Base-by-base conservation (phyloP, 2,329 filamentous ascomycete species). In the Aspergillus chevalieri region DNA sequence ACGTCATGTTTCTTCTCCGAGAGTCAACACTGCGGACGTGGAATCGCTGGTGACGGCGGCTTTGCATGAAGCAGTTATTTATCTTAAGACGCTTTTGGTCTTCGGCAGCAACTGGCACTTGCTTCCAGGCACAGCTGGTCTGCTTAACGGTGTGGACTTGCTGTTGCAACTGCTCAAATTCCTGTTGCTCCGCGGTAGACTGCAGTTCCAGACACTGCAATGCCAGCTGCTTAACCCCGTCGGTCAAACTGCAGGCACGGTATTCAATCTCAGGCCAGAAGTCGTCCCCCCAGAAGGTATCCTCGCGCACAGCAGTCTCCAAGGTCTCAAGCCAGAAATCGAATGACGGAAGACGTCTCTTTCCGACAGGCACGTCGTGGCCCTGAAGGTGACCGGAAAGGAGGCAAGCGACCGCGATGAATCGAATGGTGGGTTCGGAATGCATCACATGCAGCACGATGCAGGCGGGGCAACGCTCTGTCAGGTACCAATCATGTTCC, bases 401-500 rank as follows among this genome's bases (percentile, higher is more conserved):
- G 41, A 68, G 65, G 50, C 68, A 70, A 22, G 70, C 70, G 28
- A 72, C 69, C 5, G 69, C 65, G 6, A 73, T 64, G 38, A 74
- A 66, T 4, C 71, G 68, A 49, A 74, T 72, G 1, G 69, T 72
- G 9, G 71, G 71, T 48, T 74, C 71, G n/a, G 70, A 73, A 48
- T 72, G 61, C 14, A 74, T 57, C 41, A 72, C 69, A 48, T 74
- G 66, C 48, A 67, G 59, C 7, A 72, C 69, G 39, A 73, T 66
- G 52, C 71, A 74, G 43, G 68, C 68, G 28, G 80, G 79, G 62
- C 80, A 83, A 22, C 79, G 78, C 22, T 72, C 65, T 2, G 78
- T 80, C 50, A 74, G 67, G 57, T 78, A 80, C 78, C 79, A 83
- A 53, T 81, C 76, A 51, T 77, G 74, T 54, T 80, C 78, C 46